Percentiles rank a stretch among this genome's conserved stretches.
These are phyloP conservation scores for Gracilariopsis chorda DNA, from an alignment of 23 red algal genomes.

Conservation along the genomic window DNA sequence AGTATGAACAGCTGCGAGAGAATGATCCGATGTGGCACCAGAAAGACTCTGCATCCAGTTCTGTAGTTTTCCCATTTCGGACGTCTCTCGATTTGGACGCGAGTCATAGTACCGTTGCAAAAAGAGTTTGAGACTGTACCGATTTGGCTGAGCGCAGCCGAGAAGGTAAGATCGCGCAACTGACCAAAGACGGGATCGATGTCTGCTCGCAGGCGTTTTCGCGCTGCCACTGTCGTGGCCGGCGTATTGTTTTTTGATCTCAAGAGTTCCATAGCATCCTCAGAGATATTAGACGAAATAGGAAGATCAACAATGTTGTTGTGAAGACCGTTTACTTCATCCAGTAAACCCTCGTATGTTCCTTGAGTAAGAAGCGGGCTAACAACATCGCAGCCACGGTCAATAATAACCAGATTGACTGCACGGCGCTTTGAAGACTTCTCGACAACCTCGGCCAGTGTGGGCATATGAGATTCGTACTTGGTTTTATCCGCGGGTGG, in stretches of 20 bases:
- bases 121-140: conserved; percentile 28
- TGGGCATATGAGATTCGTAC: neutral
- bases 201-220: conserved; percentile 33
- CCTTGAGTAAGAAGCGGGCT: conserved; percentile 92
- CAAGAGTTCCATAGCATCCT: conserved; percentile 54
- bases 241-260: neutral
- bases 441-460: neutral
- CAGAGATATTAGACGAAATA: conserved; percentile 15
- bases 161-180: conserved; percentile 69
- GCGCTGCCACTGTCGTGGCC: conserved; percentile 29
- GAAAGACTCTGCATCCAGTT: conserved; percentile 49
- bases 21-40: conserved; percentile 29
- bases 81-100: conserved; percentile 36
- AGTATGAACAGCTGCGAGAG: conserved; percentile 56
- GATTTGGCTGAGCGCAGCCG: conserved; percentile 41
- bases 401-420: conserved; percentile 72
- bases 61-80: conserved; percentile 57
- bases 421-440: conserved; percentile 15
- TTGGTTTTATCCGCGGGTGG: neutral
- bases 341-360: conserved; percentile 87
- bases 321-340: conserved; percentile 80
- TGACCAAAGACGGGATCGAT: conserved; percentile 56
- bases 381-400: conserved; percentile 81
- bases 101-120: conserved; percentile 62
- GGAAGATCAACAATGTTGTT: conserved; percentile 71